Evolutionary conservation across 768 basidiomycete species (phyloP).

Genomic region (Sporobolomyces pararoseus): DNA sequence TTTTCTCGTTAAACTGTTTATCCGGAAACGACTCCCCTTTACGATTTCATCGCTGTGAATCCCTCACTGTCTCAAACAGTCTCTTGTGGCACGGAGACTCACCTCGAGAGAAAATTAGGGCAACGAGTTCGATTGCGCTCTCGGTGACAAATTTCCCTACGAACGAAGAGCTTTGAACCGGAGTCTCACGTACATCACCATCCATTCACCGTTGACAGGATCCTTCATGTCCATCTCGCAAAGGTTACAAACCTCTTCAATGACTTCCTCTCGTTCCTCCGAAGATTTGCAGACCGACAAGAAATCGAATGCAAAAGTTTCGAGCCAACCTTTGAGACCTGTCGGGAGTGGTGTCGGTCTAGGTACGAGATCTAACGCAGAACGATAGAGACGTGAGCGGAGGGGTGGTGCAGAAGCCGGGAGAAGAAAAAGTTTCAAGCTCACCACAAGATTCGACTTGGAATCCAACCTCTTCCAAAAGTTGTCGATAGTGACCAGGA

Average conservation of each 20-base stretch:
- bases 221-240: constrained; percentile 35
- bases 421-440: background rate
- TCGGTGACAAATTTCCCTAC: background rate
- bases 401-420: background rate
- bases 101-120: too few species aligned
- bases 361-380: constrained; percentile 43
- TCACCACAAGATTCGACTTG: constrained; percentile 53
- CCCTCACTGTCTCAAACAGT: too few species aligned
- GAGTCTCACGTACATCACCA: constrained; percentile 68
- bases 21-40: too few species aligned
- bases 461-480: constrained; percentile 61
- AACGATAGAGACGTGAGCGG: background rate
- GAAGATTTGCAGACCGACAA: constrained; percentile 56
- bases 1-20: too few species aligned
- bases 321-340: constrained; percentile 59
- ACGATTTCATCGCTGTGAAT: too few species aligned
- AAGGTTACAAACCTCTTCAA: constrained; percentile 50
- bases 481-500: constrained; percentile 61
- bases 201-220: constrained; percentile 55
- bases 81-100: too few species aligned
- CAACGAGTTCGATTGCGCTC: too few species aligned
- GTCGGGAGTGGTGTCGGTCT: constrained; percentile 50
- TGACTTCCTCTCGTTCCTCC: constrained; percentile 59
- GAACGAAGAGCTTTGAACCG: constrained; percentile 52
- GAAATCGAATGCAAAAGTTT: constrained; percentile 63